phyloP scores from a whole-genome alignment of 116 monocot species.

The Trichopus zeylanicus region DNA sequence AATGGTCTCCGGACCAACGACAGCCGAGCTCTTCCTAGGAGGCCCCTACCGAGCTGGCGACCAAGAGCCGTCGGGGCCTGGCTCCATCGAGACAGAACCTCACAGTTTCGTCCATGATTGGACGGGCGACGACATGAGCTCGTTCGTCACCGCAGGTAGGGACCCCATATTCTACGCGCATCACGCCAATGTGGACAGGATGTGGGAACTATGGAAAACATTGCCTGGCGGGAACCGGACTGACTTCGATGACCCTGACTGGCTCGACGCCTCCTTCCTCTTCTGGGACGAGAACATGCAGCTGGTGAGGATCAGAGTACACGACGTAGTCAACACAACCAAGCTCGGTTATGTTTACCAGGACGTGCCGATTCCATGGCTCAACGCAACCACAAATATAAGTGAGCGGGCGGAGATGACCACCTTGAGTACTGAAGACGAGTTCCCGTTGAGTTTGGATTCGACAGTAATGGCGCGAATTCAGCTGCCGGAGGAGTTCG shows the following conservation, averaged over 20 bases:
- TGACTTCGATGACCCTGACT: conserved; percentile 19
- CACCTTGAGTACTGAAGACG: not conserved
- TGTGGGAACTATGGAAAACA: conserved; percentile 30
- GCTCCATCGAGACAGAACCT: conserved; percentile 21
- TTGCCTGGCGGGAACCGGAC: not conserved
- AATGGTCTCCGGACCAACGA: conserved; percentile 29
- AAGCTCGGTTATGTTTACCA: conserved; percentile 23
- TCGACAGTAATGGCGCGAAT: not conserved
- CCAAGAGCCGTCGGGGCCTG: conserved; percentile 9
- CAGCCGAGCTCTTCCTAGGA: conserved; percentile 28
- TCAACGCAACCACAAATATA: not conserved
- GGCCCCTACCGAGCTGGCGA: conserved; percentile 15
- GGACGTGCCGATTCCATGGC: conserved; percentile 1
- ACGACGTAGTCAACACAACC: conserved; percentile 14
- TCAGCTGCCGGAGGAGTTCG: not conserved
- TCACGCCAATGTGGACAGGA: conserved; percentile 30
- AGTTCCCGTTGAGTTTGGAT: not conserved
- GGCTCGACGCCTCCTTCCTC: conserved; percentile 27
- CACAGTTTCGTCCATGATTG: conserved; percentile 23
- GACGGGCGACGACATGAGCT: conserved; percentile 28
- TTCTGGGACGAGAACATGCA: conserved; percentile 38
- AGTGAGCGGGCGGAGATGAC: not conserved
- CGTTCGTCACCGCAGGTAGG: conserved; percentile 24
- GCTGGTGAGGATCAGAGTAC: conserved; percentile 28
- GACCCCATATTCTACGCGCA: conserved; percentile 37